Conservation (phyloP, 345 rosid genomes). For the Viola odorata region DNA sequence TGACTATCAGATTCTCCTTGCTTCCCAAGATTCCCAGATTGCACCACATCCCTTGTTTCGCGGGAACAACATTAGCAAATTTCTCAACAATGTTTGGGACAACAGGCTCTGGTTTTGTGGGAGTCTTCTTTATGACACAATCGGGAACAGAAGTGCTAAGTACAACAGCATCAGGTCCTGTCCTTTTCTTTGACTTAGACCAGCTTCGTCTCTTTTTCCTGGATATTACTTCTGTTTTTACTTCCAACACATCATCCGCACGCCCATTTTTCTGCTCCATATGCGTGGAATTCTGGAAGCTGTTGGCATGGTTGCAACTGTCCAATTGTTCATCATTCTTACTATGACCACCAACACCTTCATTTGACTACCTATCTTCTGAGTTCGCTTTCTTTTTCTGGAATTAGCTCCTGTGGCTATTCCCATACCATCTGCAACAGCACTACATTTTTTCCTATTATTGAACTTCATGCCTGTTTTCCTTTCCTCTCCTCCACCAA, state of each 20-base stretch:
- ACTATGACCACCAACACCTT: neutral
- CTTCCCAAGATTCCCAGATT: neutral
- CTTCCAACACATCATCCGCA: slow-evolving; percentile 5
- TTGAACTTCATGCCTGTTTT: neutral
- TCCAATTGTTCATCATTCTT: slow-evolving; percentile 1
- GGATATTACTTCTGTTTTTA: slow-evolving; percentile 4
- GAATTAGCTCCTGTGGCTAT: neutral
- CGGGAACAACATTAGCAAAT: neutral
- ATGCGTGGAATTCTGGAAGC: neutral
- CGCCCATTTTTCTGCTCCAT: slow-evolving; percentile 1
- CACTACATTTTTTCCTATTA: neutral
- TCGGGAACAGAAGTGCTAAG: too few relatives aligned
- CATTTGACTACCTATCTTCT: neutral
- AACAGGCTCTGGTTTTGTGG: too few relatives aligned
- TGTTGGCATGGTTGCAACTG: neutral
- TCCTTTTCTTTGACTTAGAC: too few relatives aligned
- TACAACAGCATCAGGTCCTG: too few relatives aligned
- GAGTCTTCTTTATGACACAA: too few relatives aligned
- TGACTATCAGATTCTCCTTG: neutral
- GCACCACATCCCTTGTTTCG: neutral
- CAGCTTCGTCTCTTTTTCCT: slow-evolving; percentile 11
- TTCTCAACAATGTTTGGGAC: neutral
- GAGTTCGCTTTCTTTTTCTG: neutral
- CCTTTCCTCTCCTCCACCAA: neutral
- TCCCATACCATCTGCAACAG: neutral